These are phyloP conservation scores for Camelina sativa DNA, from an alignment of 345 rosid genomes.

Conservation along the genomic window DNA sequence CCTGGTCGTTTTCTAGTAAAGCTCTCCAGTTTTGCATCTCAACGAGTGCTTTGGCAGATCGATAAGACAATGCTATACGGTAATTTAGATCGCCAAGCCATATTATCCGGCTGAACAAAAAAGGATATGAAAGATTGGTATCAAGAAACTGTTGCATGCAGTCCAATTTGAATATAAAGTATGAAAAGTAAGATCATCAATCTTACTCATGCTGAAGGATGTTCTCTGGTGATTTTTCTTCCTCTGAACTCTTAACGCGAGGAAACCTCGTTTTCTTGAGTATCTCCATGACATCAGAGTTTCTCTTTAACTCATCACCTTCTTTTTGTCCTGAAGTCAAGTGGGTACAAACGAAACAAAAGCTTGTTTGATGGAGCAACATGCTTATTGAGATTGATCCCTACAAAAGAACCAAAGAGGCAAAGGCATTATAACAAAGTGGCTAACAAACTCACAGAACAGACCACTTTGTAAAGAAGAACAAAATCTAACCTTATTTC, in stretches of 20 bases:
- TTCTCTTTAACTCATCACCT: constrained; percentile 48
- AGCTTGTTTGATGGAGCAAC: constrained; percentile 69
- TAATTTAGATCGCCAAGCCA: constrained; percentile 99
- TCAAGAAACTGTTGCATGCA: constrained; percentile 18
- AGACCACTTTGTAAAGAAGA: neutral
- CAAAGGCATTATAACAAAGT: neutral
- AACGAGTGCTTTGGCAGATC: constrained; percentile 97
- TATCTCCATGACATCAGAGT: constrained; percentile 51
- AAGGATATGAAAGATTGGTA: neutral
- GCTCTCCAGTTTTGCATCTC: constrained; percentile 99
- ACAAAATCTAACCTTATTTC: constrained; percentile 74
- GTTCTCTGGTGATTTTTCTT: constrained; percentile 90
- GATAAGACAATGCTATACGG: constrained; percentile 94
- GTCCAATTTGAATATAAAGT: neutral
- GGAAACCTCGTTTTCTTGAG: constrained; percentile 63
- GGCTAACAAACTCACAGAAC: neutral
- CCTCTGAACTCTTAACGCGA: constrained; percentile 55
- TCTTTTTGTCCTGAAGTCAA: constrained; percentile 49
- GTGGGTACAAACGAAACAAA: constrained; percentile 48
- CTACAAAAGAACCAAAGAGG: constrained; percentile 47
- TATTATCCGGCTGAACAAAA: constrained; percentile 80
- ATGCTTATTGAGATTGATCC: constrained; percentile 97
- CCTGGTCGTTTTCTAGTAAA: constrained; percentile 93
- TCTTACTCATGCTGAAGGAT: constrained; percentile 97
- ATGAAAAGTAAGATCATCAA: constrained; percentile 20